Evolutionary conservation across 2,329 filamentous ascomycete species (phyloP).

Genomic region (Fusarium vanettenii): DNA sequence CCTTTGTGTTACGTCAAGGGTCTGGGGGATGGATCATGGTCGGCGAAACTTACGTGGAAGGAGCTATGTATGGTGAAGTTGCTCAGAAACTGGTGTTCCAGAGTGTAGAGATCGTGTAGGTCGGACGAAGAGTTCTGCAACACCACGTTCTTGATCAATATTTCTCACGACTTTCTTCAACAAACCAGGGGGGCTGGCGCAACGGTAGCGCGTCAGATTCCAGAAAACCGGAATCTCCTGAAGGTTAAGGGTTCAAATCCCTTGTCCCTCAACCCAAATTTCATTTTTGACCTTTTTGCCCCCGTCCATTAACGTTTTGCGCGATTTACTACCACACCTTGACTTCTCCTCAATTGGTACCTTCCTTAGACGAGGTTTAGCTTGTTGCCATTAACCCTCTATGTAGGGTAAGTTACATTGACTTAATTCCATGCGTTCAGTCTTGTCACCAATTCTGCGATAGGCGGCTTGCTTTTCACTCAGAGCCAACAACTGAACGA

Average conservation of each 20-base stretch:
- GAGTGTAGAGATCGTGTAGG: neutral
- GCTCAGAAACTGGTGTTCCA: neutral
- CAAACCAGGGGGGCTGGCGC: neutral
- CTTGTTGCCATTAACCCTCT: neutral
- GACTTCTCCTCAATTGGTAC: neutral
- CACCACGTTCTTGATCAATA: neutral
- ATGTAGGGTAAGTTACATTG: neutral
- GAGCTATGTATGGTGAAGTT: neutral
- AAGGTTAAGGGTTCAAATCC: neutral
- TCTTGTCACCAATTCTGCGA: neutral
- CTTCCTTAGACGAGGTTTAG: neutral
- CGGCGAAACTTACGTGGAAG: conserved; percentile 4
- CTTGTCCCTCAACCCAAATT: neutral
- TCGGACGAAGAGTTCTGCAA: neutral
- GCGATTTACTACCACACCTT: neutral
- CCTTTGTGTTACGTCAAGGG: neutral
- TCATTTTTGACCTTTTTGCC: neutral
- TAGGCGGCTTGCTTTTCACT: neutral
- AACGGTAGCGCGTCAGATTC: neutral
- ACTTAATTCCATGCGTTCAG: neutral
- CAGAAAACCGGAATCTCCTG: neutral
- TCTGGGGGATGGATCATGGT: neutral
- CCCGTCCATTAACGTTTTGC: neutral
- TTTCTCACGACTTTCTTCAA: neutral
- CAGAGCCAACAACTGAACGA: neutral